Base-by-base conservation (phyloP, 2,329 filamentous ascomycete species). In the Neonectria faginata region DNA sequence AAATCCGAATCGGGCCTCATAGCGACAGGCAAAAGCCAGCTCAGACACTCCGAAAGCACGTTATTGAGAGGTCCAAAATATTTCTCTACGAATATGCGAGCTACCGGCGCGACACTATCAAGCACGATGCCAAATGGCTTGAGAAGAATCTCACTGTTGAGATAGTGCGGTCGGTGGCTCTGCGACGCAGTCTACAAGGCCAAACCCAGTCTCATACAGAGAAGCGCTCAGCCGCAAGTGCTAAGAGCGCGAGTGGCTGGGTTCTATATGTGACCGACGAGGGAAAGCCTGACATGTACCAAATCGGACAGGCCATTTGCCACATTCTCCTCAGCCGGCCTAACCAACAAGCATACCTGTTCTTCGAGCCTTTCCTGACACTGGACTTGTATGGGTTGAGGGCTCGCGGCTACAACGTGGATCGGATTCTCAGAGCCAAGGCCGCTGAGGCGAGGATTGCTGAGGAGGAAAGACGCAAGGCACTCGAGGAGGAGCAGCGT, bases 361-460 rank as follows among this genome's bases (percentile, higher is more conserved):
- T 96, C 58, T 89, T 99, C 60, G 96, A 98, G 79, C 94, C 93
- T 57, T 91, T 99, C 67, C 82, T 99, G 41, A 95, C 92, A 62
- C 89, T 96, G 9, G 93, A 95, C 71, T 84, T 99, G 25, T 87
- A 92, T 51, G 90, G 94, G 56, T 82, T 99, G 44, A 90, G 93
- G 72, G 89, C 90, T 65, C 93, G 96, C 68, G 96, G 96, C 2
- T 98, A 97, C 83, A 98, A 99, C 70, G 96, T 99, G 42, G 93
- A 97, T 74, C 91, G 96, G 54, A 98, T 99, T 67, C 84, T 99
- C 22, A 89, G 93, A 41, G 91, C 91, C 58, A 97, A 97, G 80
- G 93, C 92, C 20, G 92, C 92, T 2, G 94, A 98, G 78, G 92
- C 93, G 6, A 88, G 92, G 57, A 89, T 98, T 68, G 94, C 93